These are phyloP conservation scores for Rhodomyrtus psidioides DNA, from an alignment of 441 rosid genomes.

Conservation along the genomic window DNA sequence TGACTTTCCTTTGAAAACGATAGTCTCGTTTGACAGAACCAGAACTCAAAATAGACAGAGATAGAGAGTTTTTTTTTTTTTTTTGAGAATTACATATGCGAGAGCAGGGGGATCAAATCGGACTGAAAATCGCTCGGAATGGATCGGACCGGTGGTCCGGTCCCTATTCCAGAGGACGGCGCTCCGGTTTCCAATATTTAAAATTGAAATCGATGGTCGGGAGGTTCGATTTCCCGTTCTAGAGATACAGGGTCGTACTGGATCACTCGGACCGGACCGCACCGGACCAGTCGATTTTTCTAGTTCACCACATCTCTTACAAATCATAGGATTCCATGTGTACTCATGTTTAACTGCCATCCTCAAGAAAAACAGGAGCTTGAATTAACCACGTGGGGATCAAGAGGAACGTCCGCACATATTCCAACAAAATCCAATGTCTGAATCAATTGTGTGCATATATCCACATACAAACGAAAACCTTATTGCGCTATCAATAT, in stretches of 20 bases:
- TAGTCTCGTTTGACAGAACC: neutral
- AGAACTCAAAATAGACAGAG: neutral
- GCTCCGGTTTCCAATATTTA: no score
- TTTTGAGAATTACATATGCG: neutral
- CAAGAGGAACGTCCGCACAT: neutral
- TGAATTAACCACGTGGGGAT: neutral
- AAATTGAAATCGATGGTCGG: no score
- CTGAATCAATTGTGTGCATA: neutral
- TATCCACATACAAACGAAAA: rapidly evolving
- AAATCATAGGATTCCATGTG: neutral
- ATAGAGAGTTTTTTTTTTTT: neutral
- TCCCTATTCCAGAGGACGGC: rapidly evolving
- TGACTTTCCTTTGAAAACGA: neutral
- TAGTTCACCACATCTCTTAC: neutral
- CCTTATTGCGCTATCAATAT: neutral
- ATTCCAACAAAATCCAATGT: rapidly evolving
- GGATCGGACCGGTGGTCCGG: no score
- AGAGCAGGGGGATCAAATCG: neutral
- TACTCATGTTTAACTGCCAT: neutral
- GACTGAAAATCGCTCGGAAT: no score
- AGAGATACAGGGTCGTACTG: no score
- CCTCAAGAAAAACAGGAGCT: neutral
- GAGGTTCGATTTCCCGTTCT: no score
- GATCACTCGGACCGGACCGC: no score
- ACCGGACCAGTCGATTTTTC: no score